Base-by-base conservation (phyloP, 2,329 filamentous ascomycete species). In the Leptodontidium sp. region DNA sequence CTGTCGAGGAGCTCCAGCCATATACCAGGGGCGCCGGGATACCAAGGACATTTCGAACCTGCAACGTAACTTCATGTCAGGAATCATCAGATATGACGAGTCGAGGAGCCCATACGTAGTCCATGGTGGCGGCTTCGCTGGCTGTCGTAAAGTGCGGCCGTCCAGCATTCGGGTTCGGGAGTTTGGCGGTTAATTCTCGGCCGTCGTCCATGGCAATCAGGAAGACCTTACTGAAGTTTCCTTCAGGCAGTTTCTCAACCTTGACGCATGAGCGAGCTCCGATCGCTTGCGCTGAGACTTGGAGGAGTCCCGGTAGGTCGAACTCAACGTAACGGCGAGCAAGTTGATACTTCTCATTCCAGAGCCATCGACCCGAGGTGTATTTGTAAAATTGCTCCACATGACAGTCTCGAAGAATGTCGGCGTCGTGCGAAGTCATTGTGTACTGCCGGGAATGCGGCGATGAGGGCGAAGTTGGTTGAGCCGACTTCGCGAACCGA, bases 371-470 rank as follows among this genome's bases (percentile, higher is more conserved):
- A 8, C 43, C 43, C 12, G 43, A 47, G 43, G 43, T 17, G 43
- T 47, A 47, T 47, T 47, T 47, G 43, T 47, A 47, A 47, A 47
- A 47, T n/a, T 47, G 43, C 43, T 8, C 43, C 43, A 47, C 43
- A 47, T 47, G 8, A 9, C 43, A 47, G 43, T 47, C 43, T 47
- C 43, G 43, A 47, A 47, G 43, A 47, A 47, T 47, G 12, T 47
- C 43, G 43, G 15, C 43, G 8, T 47, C 43, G 43, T 47, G 43
- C 11, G 11, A 47, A 47, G 43, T 47, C 43, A 47, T 47, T 47
- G 15, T 47, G 15, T 47, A 47, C 43, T 47, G 43, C 43, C 43
- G 43, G 43, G 43, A 47, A 47, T 12, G 43, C 43, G 43, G 12
- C 8, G 43, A 47, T n/a, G 43, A 47, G 12, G 43, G 43, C 43